These are phyloP conservation scores for Sporisorium iseilematis-ciliati DNA, from an alignment of 1,284 basidiomycete species.

Conservation along the genomic window DNA sequence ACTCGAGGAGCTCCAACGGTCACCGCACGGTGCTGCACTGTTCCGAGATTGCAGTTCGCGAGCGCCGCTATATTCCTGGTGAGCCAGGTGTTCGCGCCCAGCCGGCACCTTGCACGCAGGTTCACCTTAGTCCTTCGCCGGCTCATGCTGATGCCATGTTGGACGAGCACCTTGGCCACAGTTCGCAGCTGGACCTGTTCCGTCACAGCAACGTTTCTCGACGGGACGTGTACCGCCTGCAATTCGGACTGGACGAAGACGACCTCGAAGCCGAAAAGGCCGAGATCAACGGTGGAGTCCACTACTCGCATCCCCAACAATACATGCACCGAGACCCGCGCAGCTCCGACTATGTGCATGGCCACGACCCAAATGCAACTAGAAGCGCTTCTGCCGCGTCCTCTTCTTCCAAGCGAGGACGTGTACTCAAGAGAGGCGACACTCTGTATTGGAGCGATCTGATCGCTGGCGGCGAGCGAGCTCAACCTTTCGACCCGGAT, in stretches of 20 bases:
- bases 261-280: conserved; percentile 51
- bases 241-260: conserved; percentile 30
- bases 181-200: conserved; percentile 23
- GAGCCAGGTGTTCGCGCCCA: conserved; percentile 76
- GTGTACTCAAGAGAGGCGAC: conserved; percentile 76
- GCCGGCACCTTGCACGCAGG: conserved; percentile 25
- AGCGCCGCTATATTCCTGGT: conserved; percentile 78
- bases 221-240: conserved; percentile 32
- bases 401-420: conserved; percentile 19
- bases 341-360: conserved; percentile 3
- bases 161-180: conserved; percentile 11
- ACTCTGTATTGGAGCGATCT: conserved; percentile 84
- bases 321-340: conserved; percentile 23
- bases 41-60: conserved; percentile 78
- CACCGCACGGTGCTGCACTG: conserved; percentile 90
- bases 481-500: conserved; percentile 61
- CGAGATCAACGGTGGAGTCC: conserved; percentile 21
- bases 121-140: conserved; percentile 9
- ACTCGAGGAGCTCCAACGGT: conserved; percentile 77
- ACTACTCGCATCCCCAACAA: conserved; percentile 24
- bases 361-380: not conserved
- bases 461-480: conserved; percentile 76
- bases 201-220: conserved; percentile 36
- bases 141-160: conserved; percentile 15
- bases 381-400: conserved; percentile 6